Evolutionary conservation across 768 basidiomycete species (phyloP), one percentile per base, ranked within the genome.

Genomic region (Serendipita sp.): DNA sequence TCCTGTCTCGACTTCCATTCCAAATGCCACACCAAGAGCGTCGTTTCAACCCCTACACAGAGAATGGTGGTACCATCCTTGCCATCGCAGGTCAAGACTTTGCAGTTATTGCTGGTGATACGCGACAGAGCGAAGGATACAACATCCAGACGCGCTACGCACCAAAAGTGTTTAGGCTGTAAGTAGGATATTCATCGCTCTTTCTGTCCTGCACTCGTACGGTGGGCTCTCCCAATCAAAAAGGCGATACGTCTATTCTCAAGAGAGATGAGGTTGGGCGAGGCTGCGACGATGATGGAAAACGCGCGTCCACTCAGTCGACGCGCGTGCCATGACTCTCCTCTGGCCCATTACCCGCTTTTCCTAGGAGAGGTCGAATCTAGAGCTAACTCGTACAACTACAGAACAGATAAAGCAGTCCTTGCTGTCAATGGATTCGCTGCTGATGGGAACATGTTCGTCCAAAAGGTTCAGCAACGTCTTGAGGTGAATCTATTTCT

Each of bases 101-200:
- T 73, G 81, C 82, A 64, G 92, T 98, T 71, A 88, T 97, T 69
- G 94, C 96, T 3, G 90, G 93, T 60, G 95, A 99, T 75, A 99
- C 95, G 45, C 78, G 95, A 63, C 96, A 98, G 76, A 91, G 86
- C 67, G 89, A 94, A 72, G 95, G 95, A n/a, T 98, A 90, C 75
- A 88, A 78, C 71, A 99, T 99, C 73, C 95, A 99, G 78, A 96
- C 95, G 64, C 81, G 95, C 72, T 97, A 96, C 73, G 92, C 92
- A 5, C 86, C 92, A 44, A 95, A 97, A 74, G 92, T 97, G 64
- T 96, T 93, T 75, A 80, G 82, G 76, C 74, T 99, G 90, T 96
- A 69, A 75, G 90, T 76, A 64, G 65, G 48, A 30, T 28, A 28
- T 22, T 24, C 22, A 14, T 61, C 48, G 14, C 20, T n/a, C 30